phyloP scores from a whole-genome alignment of 306 rosid genomes.

The Malus orientalis region DNA sequence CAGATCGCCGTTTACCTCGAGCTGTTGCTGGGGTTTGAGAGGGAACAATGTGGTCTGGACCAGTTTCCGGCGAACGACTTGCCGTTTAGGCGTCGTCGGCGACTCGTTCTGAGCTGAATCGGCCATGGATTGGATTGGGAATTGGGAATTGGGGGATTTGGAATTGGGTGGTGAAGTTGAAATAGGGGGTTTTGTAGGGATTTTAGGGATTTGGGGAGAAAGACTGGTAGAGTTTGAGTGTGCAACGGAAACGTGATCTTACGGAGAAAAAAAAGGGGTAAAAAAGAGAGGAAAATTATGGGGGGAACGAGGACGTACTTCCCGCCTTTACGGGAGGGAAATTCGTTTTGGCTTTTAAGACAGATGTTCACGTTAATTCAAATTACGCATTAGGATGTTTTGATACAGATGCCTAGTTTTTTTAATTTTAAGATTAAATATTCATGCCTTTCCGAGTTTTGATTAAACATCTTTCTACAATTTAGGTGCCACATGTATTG shows the following conservation, averaged over 20 bases:
- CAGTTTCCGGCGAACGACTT: constrained; percentile 34
- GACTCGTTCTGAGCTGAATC: constrained; percentile 1
- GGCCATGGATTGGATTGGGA: constrained; percentile 13
- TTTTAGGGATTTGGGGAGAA: constrained; percentile 6
- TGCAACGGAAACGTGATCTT: not conserved
- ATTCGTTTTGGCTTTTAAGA: not conserved
- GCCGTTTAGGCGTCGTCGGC: constrained; percentile 10
- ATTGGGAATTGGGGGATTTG: constrained; percentile 2
- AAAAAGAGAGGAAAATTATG: not conserved
- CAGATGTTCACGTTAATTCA: not conserved
- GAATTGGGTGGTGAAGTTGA: not conserved
- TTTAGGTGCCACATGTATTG: too few relatives aligned
- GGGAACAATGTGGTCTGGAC: constrained; percentile 72
- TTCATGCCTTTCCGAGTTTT: too few relatives aligned
- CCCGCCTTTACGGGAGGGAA: constrained; percentile 23
- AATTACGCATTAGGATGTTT: not conserved
- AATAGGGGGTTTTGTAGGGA: not conserved
- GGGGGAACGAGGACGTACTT: constrained; percentile 30
- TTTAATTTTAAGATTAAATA: too few relatives aligned
- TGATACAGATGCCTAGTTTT: too few relatives aligned
- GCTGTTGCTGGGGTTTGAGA: constrained; percentile 41
- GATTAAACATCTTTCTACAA: too few relatives aligned
- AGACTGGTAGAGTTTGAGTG: not conserved
- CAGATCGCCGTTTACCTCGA: constrained; percentile 20
- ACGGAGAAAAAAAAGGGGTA: not conserved